A percentile compares a stretch with the other conserved stretches of the same genome.
Conservation (phyloP, 345 rosid species). For the Reutealis trisperma region DNA sequence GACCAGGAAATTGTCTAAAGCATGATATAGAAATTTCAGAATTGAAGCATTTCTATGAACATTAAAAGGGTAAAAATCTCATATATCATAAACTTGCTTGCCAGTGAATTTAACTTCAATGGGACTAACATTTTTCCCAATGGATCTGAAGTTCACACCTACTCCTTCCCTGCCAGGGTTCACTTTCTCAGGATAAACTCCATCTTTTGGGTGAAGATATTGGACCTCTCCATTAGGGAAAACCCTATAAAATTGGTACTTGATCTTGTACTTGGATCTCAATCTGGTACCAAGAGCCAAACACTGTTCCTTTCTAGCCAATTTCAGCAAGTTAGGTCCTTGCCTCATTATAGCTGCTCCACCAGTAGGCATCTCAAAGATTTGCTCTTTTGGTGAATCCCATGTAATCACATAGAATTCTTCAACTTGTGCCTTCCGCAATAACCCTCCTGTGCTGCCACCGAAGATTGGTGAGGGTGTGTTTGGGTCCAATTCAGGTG, state of each 20-base stretch:
- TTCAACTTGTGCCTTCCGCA: slow-evolving; percentile 77
- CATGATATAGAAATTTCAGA: not conserved
- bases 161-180: slow-evolving; percentile 77
- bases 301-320: slow-evolving; percentile 89
- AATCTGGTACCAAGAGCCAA: slow-evolving; percentile 76
- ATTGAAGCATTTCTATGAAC: not conserved
- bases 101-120: slow-evolving; percentile 90
- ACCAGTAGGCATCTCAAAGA: slow-evolving; percentile 92
- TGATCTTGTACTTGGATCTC: slow-evolving; percentile 88
- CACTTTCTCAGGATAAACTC: slow-evolving; percentile 88
- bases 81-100: slow-evolving; percentile 77
- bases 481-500: slow-evolving; percentile 71
- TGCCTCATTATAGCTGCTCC: slow-evolving; percentile 92
- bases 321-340: slow-evolving; percentile 80
- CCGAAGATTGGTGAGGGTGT: slow-evolving; percentile 88
- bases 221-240: slow-evolving; percentile 89
- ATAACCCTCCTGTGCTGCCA: slow-evolving; percentile 77
- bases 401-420: slow-evolving; percentile 88
- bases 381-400: slow-evolving; percentile 87
- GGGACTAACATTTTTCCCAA: slow-evolving; percentile 78
- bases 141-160: slow-evolving; percentile 69
- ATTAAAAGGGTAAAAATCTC: slow-evolving; percentile 14
- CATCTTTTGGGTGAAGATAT: slow-evolving; percentile 85
- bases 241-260: slow-evolving; percentile 82
- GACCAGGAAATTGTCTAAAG: not conserved